phyloP scores from a whole-genome alignment of 225 moss, liverwort and hornwort genomes.

The Takakia lepidozioides region DNA sequence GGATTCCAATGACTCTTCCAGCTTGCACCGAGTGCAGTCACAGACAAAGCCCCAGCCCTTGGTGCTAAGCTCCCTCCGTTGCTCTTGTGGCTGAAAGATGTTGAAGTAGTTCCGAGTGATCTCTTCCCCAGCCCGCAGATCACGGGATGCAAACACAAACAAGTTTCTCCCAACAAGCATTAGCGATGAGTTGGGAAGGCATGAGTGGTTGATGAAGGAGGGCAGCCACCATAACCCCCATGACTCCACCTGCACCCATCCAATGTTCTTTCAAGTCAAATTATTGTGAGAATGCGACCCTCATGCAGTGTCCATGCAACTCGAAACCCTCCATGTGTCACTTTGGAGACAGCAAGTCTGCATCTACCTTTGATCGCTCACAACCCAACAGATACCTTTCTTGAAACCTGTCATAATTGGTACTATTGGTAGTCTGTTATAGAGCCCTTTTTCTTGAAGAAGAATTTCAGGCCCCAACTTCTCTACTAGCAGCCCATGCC shows the following conservation, averaged over 20 bases:
- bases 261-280: neutral
- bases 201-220: slow-evolving; percentile 87
- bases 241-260: slow-evolving; percentile 34
- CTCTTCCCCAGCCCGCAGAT: slow-evolving; percentile 69
- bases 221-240: slow-evolving; percentile 84
- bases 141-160: slow-evolving; percentile 75
- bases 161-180: slow-evolving; percentile 67
- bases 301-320: too few relatives aligned
- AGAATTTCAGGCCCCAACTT: too few relatives aligned
- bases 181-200: slow-evolving; percentile 67
- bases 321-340: too few relatives aligned
- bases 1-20: slow-evolving; percentile 37
- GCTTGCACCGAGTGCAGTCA: slow-evolving; percentile 62
- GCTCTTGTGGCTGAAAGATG: slow-evolving; percentile 72
- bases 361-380: too few relatives aligned
- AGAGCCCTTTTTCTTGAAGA: too few relatives aligned
- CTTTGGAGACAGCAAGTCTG: too few relatives aligned
- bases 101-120: slow-evolving; percentile 74
- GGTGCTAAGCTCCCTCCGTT: slow-evolving; percentile 63
- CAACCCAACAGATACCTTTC: too few relatives aligned
- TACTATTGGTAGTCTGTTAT: too few relatives aligned
- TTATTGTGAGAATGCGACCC: too few relatives aligned
- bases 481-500: too few relatives aligned
- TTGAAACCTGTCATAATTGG: too few relatives aligned
- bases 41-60: slow-evolving; percentile 79